Conservation (phyloP, 2,329 filamentous ascomycete genomes). For the Orbilia oligospora region DNA sequence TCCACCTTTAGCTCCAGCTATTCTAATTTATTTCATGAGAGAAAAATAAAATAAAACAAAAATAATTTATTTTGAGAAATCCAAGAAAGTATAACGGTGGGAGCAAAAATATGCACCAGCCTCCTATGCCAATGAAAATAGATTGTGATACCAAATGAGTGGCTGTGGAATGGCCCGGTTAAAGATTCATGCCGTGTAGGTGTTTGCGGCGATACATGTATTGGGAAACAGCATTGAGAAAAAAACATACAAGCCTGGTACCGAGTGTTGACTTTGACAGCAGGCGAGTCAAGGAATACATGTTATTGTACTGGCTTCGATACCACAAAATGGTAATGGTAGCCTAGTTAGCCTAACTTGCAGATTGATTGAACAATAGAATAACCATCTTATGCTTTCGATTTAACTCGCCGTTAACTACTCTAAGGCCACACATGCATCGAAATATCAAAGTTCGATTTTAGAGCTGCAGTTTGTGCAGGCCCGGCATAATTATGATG, state of each 20-base stretch:
- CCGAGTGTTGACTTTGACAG: conserved; percentile 19
- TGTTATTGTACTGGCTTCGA: not conserved
- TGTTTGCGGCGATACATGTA: conserved; percentile 57
- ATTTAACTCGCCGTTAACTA: conserved; percentile 31
- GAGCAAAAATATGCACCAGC: not conserved
- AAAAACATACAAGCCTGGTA: conserved; percentile 20
- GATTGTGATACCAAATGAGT: not conserved
- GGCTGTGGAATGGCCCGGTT: conserved; percentile 15
- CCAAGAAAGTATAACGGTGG: not conserved
- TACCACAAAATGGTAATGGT: conserved; percentile 8
- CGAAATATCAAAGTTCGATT: conserved; percentile 22
- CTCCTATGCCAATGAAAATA: not conserved
- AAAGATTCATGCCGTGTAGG: conserved; percentile 7
- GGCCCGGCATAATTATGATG: not conserved
- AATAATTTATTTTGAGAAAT: not conserved
- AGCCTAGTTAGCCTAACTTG: conserved; percentile 41
- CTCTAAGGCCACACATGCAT: conserved; percentile 22
- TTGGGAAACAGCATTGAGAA: conserved; percentile 49
- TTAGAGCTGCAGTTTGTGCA: conserved; percentile 1
- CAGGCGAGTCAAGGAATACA: conserved; percentile 31
- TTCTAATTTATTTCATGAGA: not conserved
- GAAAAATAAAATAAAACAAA: not conserved
- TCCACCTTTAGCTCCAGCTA: not conserved
- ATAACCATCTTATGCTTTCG: not conserved
- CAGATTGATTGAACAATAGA: conserved; percentile 4